These are phyloP conservation scores for Skeletonema grethae DNA, from an alignment of 108 stramenopile genomes.

Conservation along the genomic window DNA sequence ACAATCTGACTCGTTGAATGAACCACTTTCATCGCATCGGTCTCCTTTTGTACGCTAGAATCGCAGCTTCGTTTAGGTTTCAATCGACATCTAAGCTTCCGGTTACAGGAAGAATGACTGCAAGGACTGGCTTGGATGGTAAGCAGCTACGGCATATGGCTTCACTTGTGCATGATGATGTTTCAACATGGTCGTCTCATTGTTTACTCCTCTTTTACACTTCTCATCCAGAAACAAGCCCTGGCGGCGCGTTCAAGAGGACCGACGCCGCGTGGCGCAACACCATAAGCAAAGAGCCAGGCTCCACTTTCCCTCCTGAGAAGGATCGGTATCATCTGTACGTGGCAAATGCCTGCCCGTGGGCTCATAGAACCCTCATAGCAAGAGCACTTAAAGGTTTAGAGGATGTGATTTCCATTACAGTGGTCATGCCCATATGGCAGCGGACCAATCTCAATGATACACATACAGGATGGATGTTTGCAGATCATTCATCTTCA, in stretches of 20 bases:
- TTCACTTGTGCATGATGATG: background rate
- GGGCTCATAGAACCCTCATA: constrained; percentile 83
- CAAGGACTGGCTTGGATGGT: background rate
- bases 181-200: background rate
- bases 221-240: constrained; percentile 31
- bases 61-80: background rate
- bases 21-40: too few relatives aligned
- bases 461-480: constrained; percentile 93
- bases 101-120: background rate
- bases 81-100: background rate
- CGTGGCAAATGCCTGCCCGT: constrained; percentile 76
- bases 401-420: constrained; percentile 85
- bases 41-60: too few relatives aligned
- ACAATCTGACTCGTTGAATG: background rate
- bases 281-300: constrained; percentile 47
- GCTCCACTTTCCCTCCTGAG: constrained; percentile 72
- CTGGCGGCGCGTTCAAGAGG: constrained; percentile 53
- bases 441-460: constrained; percentile 78
- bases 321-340: constrained; percentile 80
- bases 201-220: constrained; percentile 1
- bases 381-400: constrained; percentile 90
- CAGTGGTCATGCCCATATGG: constrained; percentile 87
- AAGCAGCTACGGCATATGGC: background rate
- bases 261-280: constrained; percentile 64
- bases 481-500: constrained; percentile 60